Percentiles rank a stretch among this genome's conserved stretches.
Evolutionary conservation across 2,329 filamentous ascomycete species (phyloP).

Genomic region (Aureobasidium sp.): DNA sequence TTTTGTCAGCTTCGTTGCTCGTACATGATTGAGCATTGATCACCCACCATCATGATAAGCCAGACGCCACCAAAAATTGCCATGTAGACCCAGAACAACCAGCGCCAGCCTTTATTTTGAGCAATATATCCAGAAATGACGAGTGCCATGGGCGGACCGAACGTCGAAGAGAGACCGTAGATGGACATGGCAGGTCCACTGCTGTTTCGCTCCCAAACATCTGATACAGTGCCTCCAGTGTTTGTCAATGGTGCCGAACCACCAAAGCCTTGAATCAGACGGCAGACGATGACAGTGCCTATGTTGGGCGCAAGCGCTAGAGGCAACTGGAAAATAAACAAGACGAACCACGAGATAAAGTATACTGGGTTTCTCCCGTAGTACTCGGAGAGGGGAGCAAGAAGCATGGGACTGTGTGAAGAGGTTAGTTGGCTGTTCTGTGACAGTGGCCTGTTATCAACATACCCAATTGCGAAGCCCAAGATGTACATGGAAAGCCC

Average conservation of each 20-base stretch:
- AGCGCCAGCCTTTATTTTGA: constrained; percentile 18
- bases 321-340: constrained; percentile 28
- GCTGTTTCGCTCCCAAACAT: constrained; percentile 28
- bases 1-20: not conserved
- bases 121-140: constrained; percentile 32
- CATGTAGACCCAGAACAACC: constrained; percentile 24
- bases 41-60: constrained; percentile 21
- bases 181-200: constrained; percentile 30
- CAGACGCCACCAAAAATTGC: constrained; percentile 21
- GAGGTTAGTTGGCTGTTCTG: not conserved
- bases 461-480: constrained; percentile 22
- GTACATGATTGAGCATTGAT: not conserved
- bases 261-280: constrained; percentile 25
- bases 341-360: constrained; percentile 24
- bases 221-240: constrained; percentile 27
- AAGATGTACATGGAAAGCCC: constrained; percentile 27
- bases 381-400: constrained; percentile 31
- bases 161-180: constrained; percentile 31
- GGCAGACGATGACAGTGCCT: constrained; percentile 24
- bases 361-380: constrained; percentile 32
- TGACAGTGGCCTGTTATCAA: not conserved
- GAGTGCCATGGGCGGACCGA: constrained; percentile 30
- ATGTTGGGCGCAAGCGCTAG: constrained; percentile 14
- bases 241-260: constrained; percentile 31
- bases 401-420: constrained; percentile 20